phyloP scores from a whole-genome alignment of 495 filamentous ascomycete species.

The Neurospora sp. region DNA sequence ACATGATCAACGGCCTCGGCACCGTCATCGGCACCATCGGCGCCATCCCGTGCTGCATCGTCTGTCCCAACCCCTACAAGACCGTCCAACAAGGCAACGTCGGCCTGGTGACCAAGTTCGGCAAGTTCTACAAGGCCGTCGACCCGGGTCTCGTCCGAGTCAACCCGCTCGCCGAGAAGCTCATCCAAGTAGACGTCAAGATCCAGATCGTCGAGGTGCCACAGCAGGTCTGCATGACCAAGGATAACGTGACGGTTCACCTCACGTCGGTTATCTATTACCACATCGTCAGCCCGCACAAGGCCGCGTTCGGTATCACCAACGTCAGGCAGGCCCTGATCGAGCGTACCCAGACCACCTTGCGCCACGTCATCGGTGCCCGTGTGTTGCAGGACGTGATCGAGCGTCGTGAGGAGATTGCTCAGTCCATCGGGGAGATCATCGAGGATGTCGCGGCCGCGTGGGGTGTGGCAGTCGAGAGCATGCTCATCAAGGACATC shows the following conservation, averaged over 20 bases:
- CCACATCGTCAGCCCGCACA: slow-evolving; percentile 90
- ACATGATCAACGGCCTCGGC: slow-evolving; percentile 75
- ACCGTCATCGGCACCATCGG: slow-evolving; percentile 67
- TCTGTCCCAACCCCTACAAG: slow-evolving; percentile 95
- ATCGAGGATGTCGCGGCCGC: slow-evolving; percentile 90
- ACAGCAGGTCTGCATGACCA: slow-evolving; percentile 97
- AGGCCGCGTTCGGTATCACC: slow-evolving; percentile 91
- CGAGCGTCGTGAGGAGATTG: slow-evolving; percentile 95
- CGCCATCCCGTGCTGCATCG: slow-evolving; percentile 85
- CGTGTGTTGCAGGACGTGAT: slow-evolving; percentile 97
- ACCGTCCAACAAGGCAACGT: slow-evolving; percentile 88
- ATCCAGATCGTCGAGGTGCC: slow-evolving; percentile 98
- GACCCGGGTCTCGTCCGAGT: slow-evolving; percentile 96
- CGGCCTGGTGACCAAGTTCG: slow-evolving; percentile 90
- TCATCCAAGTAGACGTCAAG: slow-evolving; percentile 94
- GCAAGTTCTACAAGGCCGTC: slow-evolving; percentile 91
- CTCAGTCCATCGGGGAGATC: slow-evolving; percentile 87
- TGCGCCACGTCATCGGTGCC: slow-evolving; percentile 94
- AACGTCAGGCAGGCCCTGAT: slow-evolving; percentile 91
- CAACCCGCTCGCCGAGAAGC: slow-evolving; percentile 87
- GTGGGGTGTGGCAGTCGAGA: slow-evolving; percentile 95
- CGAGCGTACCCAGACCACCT: slow-evolving; percentile 95
- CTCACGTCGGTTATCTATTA: slow-evolving; percentile 99
- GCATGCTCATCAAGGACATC: slow-evolving; percentile 99
- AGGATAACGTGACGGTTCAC: slow-evolving; percentile 92